Percentiles rank a stretch among this genome's conserved stretches.
phyloP scores from a whole-genome alignment of 2,329 filamentous ascomycete species.

The Phyllosticta ampelicida region DNA sequence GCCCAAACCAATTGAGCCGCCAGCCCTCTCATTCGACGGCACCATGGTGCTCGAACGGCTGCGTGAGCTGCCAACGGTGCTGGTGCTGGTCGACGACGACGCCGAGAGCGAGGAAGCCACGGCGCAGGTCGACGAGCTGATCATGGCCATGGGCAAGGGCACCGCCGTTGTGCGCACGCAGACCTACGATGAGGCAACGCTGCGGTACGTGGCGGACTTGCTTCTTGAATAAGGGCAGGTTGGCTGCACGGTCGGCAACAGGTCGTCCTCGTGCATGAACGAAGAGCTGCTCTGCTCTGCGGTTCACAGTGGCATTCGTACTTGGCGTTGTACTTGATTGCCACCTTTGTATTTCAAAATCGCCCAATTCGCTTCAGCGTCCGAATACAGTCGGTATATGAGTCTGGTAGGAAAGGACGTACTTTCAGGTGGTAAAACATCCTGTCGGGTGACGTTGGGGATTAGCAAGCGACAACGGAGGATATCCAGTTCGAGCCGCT shows the following conservation, averaged over 20 bases:
- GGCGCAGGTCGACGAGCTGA: neutral
- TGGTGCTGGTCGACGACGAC: constrained; percentile 4
- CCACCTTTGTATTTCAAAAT: no score
- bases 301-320: no score
- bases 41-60: neutral
- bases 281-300: no score
- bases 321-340: no score
- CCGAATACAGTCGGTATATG: no score
- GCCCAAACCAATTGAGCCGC: neutral
- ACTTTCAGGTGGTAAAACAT: neutral
- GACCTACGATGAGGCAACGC: neutral
- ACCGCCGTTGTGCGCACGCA: neutral
- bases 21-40: neutral
- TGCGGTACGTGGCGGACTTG: neutral
- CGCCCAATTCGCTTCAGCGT: no score
- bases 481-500: no score
- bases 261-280: neutral
- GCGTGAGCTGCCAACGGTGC: neutral
- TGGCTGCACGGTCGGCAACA: neutral
- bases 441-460: no score
- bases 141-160: neutral
- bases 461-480: no score
- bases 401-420: neutral
- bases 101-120: neutral
- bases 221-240: neutral